Evolutionary conservation across 306 rosid genomes (phyloP), one percentile per base, ranked within the genome.

Genomic region (Malus sieversii): DNA sequence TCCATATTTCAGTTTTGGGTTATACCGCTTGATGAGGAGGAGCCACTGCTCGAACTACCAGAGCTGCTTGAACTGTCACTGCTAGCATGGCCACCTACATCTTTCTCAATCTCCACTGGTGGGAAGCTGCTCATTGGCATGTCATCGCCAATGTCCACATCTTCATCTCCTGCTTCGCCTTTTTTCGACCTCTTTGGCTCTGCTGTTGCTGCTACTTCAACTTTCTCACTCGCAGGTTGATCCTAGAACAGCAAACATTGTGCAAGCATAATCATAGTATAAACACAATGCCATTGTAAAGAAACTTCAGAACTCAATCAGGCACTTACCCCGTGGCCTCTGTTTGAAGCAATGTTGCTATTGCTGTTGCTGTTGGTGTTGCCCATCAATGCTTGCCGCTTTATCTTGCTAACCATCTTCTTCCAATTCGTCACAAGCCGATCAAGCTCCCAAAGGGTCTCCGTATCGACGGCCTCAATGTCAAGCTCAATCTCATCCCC

Each of bases 361-460:
- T 77, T 73, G 40, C 72, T 82, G 48, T 72, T 80, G 77, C 75
- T 84, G n/a, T 40, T 38, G 63, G 71, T 51, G 15, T 68, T 79
- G 14, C 67, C 87, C 91, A 92, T 76, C 59, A 92, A 88, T 4
- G 93, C 93, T 73, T 92, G 99, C 38, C 96, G 87, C 85, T 90
- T 92, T 52, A 90, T 88, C 85, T 96, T 96, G 89, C 99, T 92
- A 74, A 89, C 86, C 97, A 90, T 85, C 86, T 90, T 96, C 75
- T 89, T 96, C 82, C 85, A 96, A 86, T 96, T 92, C 5, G 99
- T 89, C 5, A 96, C 99, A 40, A 96, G 86, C 3, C 97, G 83
- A 81, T 96, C 99, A 13, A 96, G 98, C 79, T 96, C 99, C 99
- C 99, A 96, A n/a, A 96, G 97, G 45, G 99, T 96, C 78, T 96